Conservation (phyloP, 805 yeast genomes). For the Candida schatavii region DNA sequence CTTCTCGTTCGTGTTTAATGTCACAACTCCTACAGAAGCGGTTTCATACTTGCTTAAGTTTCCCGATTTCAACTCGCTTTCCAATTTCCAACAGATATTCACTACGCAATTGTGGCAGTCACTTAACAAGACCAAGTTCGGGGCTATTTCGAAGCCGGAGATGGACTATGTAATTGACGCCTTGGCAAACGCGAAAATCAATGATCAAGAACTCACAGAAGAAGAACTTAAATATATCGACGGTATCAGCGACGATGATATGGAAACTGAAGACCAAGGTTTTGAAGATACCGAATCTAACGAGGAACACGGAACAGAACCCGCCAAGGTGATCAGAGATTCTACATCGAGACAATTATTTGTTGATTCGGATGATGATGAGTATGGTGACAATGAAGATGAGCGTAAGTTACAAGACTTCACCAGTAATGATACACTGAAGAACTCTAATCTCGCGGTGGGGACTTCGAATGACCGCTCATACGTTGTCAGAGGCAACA, state of each 20-base stretch:
- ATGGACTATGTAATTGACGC: slow-evolving; percentile 58
- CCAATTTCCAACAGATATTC: slow-evolving; percentile 51
- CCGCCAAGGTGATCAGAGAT: neutral
- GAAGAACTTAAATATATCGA: slow-evolving; percentile 11
- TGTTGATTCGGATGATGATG: slow-evolving; percentile 15
- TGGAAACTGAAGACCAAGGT: slow-evolving; percentile 19
- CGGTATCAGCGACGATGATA: slow-evolving; percentile 25
- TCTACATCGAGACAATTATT: slow-evolving; percentile 8
- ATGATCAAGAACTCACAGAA: slow-evolving; percentile 28
- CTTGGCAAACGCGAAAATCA: slow-evolving; percentile 36
- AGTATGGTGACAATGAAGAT: slow-evolving; percentile 35
- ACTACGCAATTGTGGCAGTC: slow-evolving; percentile 61
- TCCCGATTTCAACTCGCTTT: slow-evolving; percentile 33
- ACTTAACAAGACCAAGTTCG: slow-evolving; percentile 51
- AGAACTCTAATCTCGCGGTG: slow-evolving; percentile 66
- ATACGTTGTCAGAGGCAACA: slow-evolving; percentile 75
- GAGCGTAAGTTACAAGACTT: slow-evolving; percentile 22
- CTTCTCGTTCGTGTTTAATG: slow-evolving; percentile 64
- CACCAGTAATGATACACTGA: slow-evolving; percentile 25
- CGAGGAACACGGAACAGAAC: neutral
- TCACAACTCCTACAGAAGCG: slow-evolving; percentile 18
- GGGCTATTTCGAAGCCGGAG: slow-evolving; percentile 31
- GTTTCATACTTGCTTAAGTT: slow-evolving; percentile 65
- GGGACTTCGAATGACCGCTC: slow-evolving; percentile 71
- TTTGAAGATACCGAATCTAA: neutral